A percentile compares a stretch with the other conserved stretches of the same genome.
phyloP scores from a whole-genome alignment of 441 rosid species.

The Biscutella laevigata region DNA sequence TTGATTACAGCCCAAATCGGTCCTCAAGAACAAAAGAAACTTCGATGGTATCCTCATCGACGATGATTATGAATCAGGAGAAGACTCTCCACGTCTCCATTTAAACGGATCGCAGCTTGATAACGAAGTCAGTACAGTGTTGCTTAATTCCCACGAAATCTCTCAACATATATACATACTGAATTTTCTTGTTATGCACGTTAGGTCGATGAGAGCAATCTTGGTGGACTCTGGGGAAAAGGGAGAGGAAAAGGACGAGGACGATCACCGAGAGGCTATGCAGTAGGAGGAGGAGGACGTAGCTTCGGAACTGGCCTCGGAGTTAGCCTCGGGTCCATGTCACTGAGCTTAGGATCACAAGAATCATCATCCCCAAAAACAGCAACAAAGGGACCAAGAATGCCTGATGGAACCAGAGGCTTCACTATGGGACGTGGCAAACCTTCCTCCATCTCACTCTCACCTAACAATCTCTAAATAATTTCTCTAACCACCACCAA shows the following conservation, averaged over 20 bases:
- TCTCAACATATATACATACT: not conserved
- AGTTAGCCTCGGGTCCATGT: constrained; percentile 33
- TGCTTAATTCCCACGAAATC: not conserved
- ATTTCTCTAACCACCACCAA: not conserved
- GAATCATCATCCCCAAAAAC: constrained; percentile 37
- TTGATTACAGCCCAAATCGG: constrained; percentile 76
- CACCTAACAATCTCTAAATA: constrained; percentile 14
- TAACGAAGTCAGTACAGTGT: constrained; percentile 37
- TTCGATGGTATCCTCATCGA: constrained; percentile 60
- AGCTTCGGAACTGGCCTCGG: constrained; percentile 39
- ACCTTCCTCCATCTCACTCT: constrained; percentile 28
- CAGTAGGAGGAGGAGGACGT: constrained; percentile 43
- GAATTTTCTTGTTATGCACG: not conserved
- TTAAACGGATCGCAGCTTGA: constrained; percentile 35
- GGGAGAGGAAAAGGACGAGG: constrained; percentile 55
- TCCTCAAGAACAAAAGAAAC: constrained; percentile 58
- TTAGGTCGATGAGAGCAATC: constrained; percentile 47
- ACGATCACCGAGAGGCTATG: constrained; percentile 43
- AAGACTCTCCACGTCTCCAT: constrained; percentile 39
- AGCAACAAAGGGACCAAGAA: constrained; percentile 56
- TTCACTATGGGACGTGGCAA: constrained; percentile 90
- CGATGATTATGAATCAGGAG: constrained; percentile 45
- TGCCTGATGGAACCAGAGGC: constrained; percentile 91
- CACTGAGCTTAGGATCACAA: constrained; percentile 28
- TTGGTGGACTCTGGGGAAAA: constrained; percentile 41